Base-by-base conservation (phyloP, 2,329 filamentous ascomycete genomes). In the Periconia sp. region DNA sequence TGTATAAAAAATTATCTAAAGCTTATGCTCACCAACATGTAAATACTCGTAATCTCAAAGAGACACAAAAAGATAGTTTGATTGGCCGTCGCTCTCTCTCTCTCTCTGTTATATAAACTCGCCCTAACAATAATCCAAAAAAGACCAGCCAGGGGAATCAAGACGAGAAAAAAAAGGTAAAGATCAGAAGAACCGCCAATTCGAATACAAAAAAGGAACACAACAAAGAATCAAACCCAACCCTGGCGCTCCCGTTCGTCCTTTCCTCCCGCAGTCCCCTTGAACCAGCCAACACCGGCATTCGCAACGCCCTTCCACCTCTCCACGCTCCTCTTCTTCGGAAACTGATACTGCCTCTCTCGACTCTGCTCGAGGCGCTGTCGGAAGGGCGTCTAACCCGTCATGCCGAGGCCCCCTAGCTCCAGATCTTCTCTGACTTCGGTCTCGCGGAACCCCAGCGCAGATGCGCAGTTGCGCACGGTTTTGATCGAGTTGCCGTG, bases 401-500 rank as follows among this genome's bases (percentile, higher is more conserved):
- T 59, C 1, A 59, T 42, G 17, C 61, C 64, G 7, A 73, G 20
- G 0, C 65, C 65, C 18, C 60, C 65, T 6, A 72, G 62, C 43
- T 72, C 71, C 31, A 71, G 66, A 40, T 73, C 71, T n/a, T 73
- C 71, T 18, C 64, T 55, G 9, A 73, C 65, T 53, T 73, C 72
- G 1, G 70, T 70, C 48, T 74, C 72, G 37, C 72, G 59, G 53
- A 74, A 75, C 1, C 71, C 72, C 9, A 72, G 55, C 1, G 64
- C 60, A 2, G 64, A 68, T n/a, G 55, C 56, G 17, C 56, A 61
- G 33, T 61, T 66, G 14, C 60, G 60, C 42, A 54, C 66, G 1
- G 63, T 65, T 10, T 45, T 59, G 2, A 59, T 56, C 2, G 69
- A 71, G 35, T 55, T 65, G 1, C 57, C 60, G 9, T 59, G 47